phyloP scores from a whole-genome alignment of 2,329 filamentous ascomycete species.

The Colletotrichum limetticola region DNA sequence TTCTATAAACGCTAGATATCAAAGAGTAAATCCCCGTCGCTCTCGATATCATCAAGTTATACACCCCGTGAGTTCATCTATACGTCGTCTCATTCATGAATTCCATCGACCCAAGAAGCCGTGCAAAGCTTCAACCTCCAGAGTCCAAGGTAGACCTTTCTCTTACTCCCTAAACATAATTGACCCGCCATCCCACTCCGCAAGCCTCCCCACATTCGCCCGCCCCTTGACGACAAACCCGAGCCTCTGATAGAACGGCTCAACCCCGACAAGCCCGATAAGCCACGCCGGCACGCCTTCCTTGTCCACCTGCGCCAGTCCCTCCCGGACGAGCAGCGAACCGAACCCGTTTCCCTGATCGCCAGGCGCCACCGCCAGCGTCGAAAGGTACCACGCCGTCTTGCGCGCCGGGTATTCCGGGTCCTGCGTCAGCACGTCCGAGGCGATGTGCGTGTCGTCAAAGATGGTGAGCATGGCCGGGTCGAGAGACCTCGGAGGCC shows the following conservation, averaged over 20 bases:
- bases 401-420: conserved; percentile 43
- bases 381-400: conserved; percentile 49
- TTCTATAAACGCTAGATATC: too few species aligned
- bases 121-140: not conserved
- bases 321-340: conserved; percentile 43
- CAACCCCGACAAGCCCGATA: conserved; percentile 44
- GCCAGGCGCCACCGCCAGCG: conserved; percentile 44
- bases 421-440: conserved; percentile 39
- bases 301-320: conserved; percentile 42
- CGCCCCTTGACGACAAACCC: conserved; percentile 48
- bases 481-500: conserved; percentile 40
- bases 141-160: too few species aligned
- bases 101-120: not conserved
- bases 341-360: conserved; percentile 47
- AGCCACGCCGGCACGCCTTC: conserved; percentile 46
- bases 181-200: conserved; percentile 48
- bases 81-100: too few species aligned
- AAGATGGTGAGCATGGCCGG: conserved; percentile 38
- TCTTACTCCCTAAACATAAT: conserved; percentile 49
- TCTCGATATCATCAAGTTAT: too few species aligned
- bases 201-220: conserved; percentile 48
- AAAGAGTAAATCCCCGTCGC: too few species aligned
- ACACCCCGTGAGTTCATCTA: too few species aligned
- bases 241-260: conserved; percentile 45
- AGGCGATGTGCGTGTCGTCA: conserved; percentile 39